Evolutionary conservation across 1,284 basidiomycete genomes (phyloP).

Genomic region (Rugosomyces carneus): DNA sequence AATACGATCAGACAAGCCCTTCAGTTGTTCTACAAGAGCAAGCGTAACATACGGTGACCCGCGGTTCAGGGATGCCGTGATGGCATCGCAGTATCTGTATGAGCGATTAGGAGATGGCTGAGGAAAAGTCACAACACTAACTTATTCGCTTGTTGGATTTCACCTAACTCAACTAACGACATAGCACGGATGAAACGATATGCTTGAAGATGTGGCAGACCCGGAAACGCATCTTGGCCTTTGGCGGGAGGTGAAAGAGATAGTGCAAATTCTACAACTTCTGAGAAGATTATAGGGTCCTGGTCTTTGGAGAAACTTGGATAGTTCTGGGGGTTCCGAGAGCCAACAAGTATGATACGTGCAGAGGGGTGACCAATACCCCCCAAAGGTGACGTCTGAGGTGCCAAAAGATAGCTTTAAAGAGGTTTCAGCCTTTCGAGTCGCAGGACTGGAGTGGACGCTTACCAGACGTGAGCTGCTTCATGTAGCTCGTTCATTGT

Average conservation of each 20-base stretch:
- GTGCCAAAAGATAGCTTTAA: conserved; percentile 83
- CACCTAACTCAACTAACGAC: conserved; percentile 74
- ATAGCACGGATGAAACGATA: conserved; percentile 83
- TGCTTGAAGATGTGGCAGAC: conserved; percentile 84
- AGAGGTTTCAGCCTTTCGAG: neutral
- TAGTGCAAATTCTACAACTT: conserved; percentile 89
- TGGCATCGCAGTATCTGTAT: conserved; percentile 88
- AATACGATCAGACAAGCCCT: conserved; percentile 78
- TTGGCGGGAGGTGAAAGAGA: conserved; percentile 71
- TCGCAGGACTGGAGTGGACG: conserved; percentile 9
- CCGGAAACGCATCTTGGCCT: conserved; percentile 81
- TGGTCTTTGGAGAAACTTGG: conserved; percentile 61
- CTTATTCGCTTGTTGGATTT: conserved; percentile 69
- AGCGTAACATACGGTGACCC: conserved; percentile 65
- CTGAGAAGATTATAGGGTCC: conserved; percentile 83
- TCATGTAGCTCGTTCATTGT: conserved; percentile 68
- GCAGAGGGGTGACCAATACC: conserved; percentile 57
- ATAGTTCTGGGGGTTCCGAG: conserved; percentile 47
- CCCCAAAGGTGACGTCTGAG: conserved; percentile 72
- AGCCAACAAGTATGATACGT: conserved; percentile 64
- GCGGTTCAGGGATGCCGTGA: conserved; percentile 63
- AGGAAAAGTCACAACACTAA: conserved; percentile 27
- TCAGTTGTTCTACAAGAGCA: conserved; percentile 71
- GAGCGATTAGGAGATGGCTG: conserved; percentile 3
- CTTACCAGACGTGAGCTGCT: conserved; percentile 88